Percentiles rank a stretch among this genome's conserved stretches.
Evolutionary conservation across 495 filamentous ascomycete species (phyloP).

Genomic region (Penicillium soppii): DNA sequence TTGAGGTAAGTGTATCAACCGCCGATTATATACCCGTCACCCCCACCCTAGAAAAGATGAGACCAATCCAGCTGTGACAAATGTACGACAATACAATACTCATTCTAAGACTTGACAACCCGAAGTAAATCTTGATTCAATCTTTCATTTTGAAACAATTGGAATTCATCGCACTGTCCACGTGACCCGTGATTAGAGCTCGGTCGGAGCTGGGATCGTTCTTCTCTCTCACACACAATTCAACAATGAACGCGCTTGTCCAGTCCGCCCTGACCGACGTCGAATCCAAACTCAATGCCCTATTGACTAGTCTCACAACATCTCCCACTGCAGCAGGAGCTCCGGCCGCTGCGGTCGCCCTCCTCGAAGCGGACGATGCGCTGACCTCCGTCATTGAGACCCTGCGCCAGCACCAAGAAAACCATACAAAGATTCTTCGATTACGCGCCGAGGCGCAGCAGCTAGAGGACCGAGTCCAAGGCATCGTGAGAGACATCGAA

Average conservation of each 20-base stretch:
- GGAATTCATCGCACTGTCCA: background rate
- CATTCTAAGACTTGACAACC: too few species aligned
- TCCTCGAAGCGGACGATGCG: constrained; percentile 44
- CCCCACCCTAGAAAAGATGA: too few species aligned
- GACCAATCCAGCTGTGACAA: too few species aligned
- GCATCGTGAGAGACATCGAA: constrained; percentile 41
- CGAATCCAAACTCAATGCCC: constrained; percentile 42
- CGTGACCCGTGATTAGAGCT: constrained; percentile 15
- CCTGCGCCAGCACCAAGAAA: constrained; percentile 44
- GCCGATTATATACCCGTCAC: background rate
- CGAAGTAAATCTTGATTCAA: too few species aligned
- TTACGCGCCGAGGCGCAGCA: constrained; percentile 38
- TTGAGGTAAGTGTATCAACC: background rate
- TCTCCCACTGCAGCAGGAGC: constrained; percentile 43
- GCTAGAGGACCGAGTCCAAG: constrained; percentile 41
- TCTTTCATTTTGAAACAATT: background rate
- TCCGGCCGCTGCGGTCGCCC: constrained; percentile 36
- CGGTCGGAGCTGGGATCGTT: constrained; percentile 14
- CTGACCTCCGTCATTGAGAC: constrained; percentile 39
- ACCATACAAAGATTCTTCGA: constrained; percentile 38
- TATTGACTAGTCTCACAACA: constrained; percentile 41
- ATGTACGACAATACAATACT: too few species aligned
- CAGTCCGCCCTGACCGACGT: constrained; percentile 38
- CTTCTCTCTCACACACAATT: background rate
- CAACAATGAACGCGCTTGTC: constrained; percentile 38